Percentiles rank a stretch among this genome's conserved stretches.
These are phyloP conservation scores for Xerocomus potaroensis DNA, from an alignment of 768 basidiomycete genomes.

Conservation along the genomic window DNA sequence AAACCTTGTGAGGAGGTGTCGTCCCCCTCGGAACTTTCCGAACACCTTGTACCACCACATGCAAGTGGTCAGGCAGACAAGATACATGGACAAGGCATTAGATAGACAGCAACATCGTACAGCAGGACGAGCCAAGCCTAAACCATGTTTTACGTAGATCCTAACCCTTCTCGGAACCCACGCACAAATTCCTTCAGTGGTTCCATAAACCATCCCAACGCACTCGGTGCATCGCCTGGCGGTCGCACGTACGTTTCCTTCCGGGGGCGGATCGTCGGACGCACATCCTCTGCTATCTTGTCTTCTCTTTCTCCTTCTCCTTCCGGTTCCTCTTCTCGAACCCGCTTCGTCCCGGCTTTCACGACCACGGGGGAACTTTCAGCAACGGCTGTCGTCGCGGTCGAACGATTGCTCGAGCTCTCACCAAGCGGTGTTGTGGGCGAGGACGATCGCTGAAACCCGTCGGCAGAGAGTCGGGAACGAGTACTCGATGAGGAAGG, in stretches of 20 bases:
- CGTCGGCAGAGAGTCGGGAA: constrained; percentile 13
- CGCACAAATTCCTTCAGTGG: constrained; percentile 63
- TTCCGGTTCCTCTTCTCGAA: constrained; percentile 42
- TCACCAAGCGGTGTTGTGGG: constrained; percentile 6
- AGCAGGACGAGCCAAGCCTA: neutral
- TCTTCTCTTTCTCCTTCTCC: too few relatives aligned
- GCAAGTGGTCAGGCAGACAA: constrained; percentile 15
- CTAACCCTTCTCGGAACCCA: constrained; percentile 62
- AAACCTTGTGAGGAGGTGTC: neutral
- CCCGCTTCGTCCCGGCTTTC: constrained; percentile 42
- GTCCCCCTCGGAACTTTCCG: constrained; percentile 28
- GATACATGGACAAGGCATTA: too few relatives aligned
- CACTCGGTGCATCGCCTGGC: constrained; percentile 29
- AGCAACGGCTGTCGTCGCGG: constrained; percentile 37
- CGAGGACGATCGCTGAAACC: constrained; percentile 12
- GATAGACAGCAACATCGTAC: constrained; percentile 10
- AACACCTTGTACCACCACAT: constrained; percentile 20
- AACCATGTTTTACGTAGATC: constrained; percentile 16
- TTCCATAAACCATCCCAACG: constrained; percentile 56
- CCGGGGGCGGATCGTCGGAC: constrained; percentile 50
- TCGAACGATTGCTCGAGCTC: constrained; percentile 29
- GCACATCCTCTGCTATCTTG: constrained; percentile 36
- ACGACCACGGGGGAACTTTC: constrained; percentile 16
- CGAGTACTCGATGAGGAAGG: constrained; percentile 14
- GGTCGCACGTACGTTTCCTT: constrained; percentile 43